Evolutionary conservation across 2,329 filamentous ascomycete genomes (phyloP).

Genomic region (Hypoxylon sp.): DNA sequence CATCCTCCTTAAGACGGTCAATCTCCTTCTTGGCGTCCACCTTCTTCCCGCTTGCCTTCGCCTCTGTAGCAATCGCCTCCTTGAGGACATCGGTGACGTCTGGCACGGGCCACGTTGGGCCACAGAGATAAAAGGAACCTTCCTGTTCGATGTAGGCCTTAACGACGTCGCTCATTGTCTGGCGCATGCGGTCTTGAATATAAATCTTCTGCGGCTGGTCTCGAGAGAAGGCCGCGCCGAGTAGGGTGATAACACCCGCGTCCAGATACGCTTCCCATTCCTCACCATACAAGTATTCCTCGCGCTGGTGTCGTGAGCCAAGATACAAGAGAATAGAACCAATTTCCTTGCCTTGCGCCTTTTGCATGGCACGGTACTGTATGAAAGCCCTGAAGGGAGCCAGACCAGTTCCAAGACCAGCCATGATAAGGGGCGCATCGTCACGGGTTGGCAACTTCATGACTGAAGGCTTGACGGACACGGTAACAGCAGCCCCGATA

Average conservation of each 20-base stretch:
- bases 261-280: conserved; percentile 99
- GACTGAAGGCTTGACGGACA: conserved; percentile 95
- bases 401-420: conserved; percentile 95
- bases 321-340: conserved; percentile 95
- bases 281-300: conserved; percentile 98
- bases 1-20: conserved; percentile 95
- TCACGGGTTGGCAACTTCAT: conserved; percentile 96
- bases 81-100: conserved; percentile 94
- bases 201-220: conserved; percentile 99
- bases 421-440: conserved; percentile 97
- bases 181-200: conserved; percentile 97
- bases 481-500: conserved; percentile 83
- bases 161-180: conserved; percentile 85
- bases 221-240: conserved; percentile 93
- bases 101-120: conserved; percentile 97
- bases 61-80: conserved; percentile 87
- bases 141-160: conserved; percentile 88
- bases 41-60: conserved; percentile 78
- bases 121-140: conserved; percentile 96
- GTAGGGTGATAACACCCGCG: conserved; percentile 92
- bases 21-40: conserved; percentile 90
- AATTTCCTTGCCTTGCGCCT: conserved; percentile 95
- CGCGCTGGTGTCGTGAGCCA: conserved; percentile 94
- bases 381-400: conserved; percentile 99
- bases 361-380: conserved; percentile 97